Base-by-base conservation (phyloP, 2,329 filamentous ascomycete genomes). In the Verticillium nubilum region DNA sequence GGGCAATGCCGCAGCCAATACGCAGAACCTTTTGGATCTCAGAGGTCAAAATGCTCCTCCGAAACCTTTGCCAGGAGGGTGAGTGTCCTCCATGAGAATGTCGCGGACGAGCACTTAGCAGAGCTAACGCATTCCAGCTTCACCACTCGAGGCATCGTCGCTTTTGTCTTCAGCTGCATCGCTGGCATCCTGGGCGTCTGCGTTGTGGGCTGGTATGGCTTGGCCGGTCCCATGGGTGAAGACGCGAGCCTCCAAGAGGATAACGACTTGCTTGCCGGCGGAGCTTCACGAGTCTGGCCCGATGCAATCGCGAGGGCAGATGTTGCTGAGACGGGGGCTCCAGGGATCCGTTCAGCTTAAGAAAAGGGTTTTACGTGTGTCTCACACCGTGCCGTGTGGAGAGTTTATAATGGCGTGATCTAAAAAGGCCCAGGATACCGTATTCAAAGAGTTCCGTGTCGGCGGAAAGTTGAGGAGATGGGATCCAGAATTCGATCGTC, bases 1-100 rank as follows among this genome's bases (percentile, higher is more conserved):
- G 3, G 91, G 91, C 4, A 95, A 95, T 66, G 91, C 91, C 0
- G 91, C 90, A 0, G 91, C 80, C 0, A 92, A 92, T 67, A 86
- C 83, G 0, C 70, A 73, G 0, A 73, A 94, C 64, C 74, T 85
- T 9, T 73, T 90, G 0, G 83, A 95, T 63, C 74, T 92, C 1
- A 73, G 70, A 0, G 88, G 87, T 10, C 76, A 89, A 70, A 87
- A 86, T 59, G 73, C 69, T 35, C 77, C 80, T 2, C 81, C 85
- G 0, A 72, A 71, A 0, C 78, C 75, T 52, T 69, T 94, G 17
- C 89, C 90, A 0, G 79, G 76, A 1, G 90, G 90, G 77, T 81
- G 74, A 63, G 78, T 37, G 7, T 13, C 17, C 6, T 25, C 5
- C n/a, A 47, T 9, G n/a, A 47, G 19, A n/a, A 23, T 7, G 23